Percentiles rank a stretch among this genome's conserved stretches.
Conservation (phyloP, 129 eudicot species). For the Centella asiatica region DNA sequence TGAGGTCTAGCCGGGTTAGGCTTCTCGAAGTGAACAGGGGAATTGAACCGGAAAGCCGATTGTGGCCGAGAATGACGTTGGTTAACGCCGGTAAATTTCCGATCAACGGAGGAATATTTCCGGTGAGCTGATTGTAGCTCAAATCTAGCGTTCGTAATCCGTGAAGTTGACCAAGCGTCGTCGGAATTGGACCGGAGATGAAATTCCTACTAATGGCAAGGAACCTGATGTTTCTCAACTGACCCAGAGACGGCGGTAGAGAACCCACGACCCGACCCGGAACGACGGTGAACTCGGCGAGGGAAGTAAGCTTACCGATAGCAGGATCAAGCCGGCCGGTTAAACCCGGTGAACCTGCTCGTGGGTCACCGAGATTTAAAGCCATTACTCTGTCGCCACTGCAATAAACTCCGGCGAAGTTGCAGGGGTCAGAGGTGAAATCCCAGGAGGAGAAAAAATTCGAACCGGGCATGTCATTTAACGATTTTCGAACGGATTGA, state of each 20-base stretch:
- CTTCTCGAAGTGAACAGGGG: constrained; percentile 36
- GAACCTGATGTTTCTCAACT: constrained; percentile 43
- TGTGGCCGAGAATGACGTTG: constrained; percentile 51
- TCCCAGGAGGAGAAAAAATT: constrained; percentile 66
- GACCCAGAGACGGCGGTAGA: constrained; percentile 44
- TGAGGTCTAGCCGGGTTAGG: constrained; percentile 54
- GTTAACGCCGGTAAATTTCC: constrained; percentile 50
- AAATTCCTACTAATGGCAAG: constrained; percentile 52
- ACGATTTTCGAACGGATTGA: constrained; percentile 48
- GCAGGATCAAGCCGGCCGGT: constrained; percentile 63
- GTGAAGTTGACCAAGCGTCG: constrained; percentile 32
- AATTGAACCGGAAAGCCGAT: constrained; percentile 42
- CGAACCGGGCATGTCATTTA: constrained; percentile 65
- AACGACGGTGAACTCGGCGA: constrained; percentile 58
- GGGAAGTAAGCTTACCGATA: constrained; percentile 44
- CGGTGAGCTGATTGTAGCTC: constrained; percentile 69
- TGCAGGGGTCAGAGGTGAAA: constrained; percentile 82
- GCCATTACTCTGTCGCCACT: constrained; percentile 45
- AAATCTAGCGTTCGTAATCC: constrained; percentile 63
- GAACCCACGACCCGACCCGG: constrained; percentile 71
- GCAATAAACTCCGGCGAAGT: constrained; percentile 76
- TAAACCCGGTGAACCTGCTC: constrained; percentile 68
- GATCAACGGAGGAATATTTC: constrained; percentile 40
- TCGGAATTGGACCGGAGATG: constrained; percentile 71
- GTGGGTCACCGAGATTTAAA: constrained; percentile 69